Evolutionary conservation across 805 yeast genomes (phyloP).

Genomic region (Starmerella powellii): DNA sequence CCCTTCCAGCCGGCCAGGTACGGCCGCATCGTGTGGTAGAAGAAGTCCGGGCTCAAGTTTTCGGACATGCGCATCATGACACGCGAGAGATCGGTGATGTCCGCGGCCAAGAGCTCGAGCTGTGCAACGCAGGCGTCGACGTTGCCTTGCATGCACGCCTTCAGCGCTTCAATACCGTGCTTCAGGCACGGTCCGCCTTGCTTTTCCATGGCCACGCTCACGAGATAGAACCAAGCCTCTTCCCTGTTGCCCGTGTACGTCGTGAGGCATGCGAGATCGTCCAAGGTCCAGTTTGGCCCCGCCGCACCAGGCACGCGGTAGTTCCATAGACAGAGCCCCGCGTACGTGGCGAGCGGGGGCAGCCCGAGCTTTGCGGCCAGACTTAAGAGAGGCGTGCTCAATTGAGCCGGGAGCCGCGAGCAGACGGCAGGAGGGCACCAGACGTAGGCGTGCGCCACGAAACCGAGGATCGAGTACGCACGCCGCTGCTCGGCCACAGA

Average conservation of each 20-base stretch:
- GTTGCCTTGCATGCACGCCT: constrained; percentile 40
- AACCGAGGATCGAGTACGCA: constrained; percentile 69
- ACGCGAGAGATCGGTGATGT: constrained; percentile 60
- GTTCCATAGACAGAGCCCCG: constrained; percentile 83
- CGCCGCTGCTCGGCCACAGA: constrained; percentile 48
- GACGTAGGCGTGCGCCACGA: constrained; percentile 75
- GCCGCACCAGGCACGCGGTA: constrained; percentile 45
- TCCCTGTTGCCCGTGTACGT: constrained; percentile 86
- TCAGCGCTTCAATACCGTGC: constrained; percentile 56
- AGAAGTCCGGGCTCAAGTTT: constrained; percentile 88
- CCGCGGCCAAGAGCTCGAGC: constrained; percentile 58
- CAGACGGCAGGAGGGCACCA: constrained; percentile 58
- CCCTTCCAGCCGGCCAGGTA: constrained; percentile 89
- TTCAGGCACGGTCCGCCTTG: constrained; percentile 62
- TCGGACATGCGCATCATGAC: constrained; percentile 75
- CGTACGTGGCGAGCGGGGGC: constrained; percentile 82
- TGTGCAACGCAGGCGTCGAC: constrained; percentile 32
- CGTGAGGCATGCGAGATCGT: constrained; percentile 61
- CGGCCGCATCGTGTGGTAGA: constrained; percentile 77
- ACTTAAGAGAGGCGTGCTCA: constrained; percentile 59
- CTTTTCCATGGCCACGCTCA: constrained; percentile 74
- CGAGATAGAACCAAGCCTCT: constrained; percentile 88
- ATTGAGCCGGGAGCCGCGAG: constrained; percentile 50
- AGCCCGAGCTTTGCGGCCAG: constrained; percentile 50
- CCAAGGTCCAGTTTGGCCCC: constrained; percentile 39